These are phyloP conservation scores for Marsdenia floribunda DNA, from an alignment of 257 asterid species.

Conservation along the genomic window DNA sequence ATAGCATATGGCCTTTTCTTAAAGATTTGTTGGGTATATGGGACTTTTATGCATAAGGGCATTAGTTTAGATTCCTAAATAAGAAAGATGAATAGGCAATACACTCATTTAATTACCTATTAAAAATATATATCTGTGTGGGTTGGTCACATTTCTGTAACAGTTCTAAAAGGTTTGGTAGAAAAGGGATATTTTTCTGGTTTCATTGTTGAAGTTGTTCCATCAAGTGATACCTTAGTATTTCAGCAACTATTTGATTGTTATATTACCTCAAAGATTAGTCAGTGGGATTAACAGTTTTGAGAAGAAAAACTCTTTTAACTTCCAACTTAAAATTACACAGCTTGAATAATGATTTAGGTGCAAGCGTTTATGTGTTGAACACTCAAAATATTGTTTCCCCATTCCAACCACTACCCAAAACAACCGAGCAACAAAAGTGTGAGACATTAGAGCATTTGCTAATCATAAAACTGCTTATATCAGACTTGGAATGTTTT, in stretches of 20 bases:
- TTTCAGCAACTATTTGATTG: slow-evolving; percentile 13
- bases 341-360: slow-evolving; percentile 1
- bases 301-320: not conserved
- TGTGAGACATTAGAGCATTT: not conserved
- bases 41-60: not conserved
- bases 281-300: not conserved
- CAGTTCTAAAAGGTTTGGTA: not conserved
- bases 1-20: not conserved
- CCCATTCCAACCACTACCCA: slow-evolving; percentile 30
- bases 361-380: slow-evolving; percentile 25
- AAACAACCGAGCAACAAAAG: slow-evolving; percentile 26
- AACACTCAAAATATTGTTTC: slow-evolving; percentile 27
- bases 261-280: not conserved
- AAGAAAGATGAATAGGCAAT: not conserved
- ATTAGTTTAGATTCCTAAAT: not conserved
- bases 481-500: not conserved
- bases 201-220: slow-evolving; percentile 14
- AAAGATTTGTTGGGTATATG: not conserved
- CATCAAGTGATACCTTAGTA: slow-evolving; percentile 13
- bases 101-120: not conserved
- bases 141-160: not conserved
- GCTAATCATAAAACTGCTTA: not conserved
- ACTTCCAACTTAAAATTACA: not conserved
- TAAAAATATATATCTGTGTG: not conserved
- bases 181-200: slow-evolving; percentile 1